A percentile compares a stretch with the other conserved stretches of the same genome.
Evolutionary conservation across 2,329 filamentous ascomycete genomes (phyloP).

Genomic region (Talaromyces sp.): DNA sequence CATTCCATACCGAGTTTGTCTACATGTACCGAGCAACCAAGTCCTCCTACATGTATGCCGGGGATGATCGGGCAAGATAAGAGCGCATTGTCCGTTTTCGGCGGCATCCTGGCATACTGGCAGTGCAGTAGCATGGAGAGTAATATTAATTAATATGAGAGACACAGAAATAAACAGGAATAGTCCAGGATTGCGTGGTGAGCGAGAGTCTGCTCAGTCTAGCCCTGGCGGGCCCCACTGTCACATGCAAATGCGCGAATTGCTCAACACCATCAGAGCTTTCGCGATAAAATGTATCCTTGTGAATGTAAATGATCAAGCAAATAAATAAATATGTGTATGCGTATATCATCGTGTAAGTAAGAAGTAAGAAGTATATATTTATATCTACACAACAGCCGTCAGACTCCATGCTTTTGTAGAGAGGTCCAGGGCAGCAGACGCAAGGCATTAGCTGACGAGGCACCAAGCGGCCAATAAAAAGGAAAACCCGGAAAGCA

Average conservation of each 20-base stretch:
- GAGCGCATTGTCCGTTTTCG: background rate
- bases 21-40: background rate
- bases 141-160: background rate
- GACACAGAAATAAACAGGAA: background rate
- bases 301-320: too few relatives aligned
- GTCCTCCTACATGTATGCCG: background rate
- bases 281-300: too few relatives aligned
- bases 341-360: too few relatives aligned
- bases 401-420: too few relatives aligned
- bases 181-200: background rate
- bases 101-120: background rate
- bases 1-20: too few relatives aligned
- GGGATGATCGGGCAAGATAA: background rate
- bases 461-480: background rate
- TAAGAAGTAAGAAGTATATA: background rate
- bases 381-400: too few relatives aligned
- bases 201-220: background rate
- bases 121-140: background rate
- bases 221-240: background rate
- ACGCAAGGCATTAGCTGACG: background rate
- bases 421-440: too few relatives aligned
- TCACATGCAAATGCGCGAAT: constrained; percentile 7
- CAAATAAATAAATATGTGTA: too few relatives aligned
- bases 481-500: background rate
- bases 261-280: background rate